A percentile compares a stretch with the other conserved stretches of the same genome.
Conservation (phyloP, 1,284 basidiomycete species). For the Coniferiporia sulphurascens region DNA sequence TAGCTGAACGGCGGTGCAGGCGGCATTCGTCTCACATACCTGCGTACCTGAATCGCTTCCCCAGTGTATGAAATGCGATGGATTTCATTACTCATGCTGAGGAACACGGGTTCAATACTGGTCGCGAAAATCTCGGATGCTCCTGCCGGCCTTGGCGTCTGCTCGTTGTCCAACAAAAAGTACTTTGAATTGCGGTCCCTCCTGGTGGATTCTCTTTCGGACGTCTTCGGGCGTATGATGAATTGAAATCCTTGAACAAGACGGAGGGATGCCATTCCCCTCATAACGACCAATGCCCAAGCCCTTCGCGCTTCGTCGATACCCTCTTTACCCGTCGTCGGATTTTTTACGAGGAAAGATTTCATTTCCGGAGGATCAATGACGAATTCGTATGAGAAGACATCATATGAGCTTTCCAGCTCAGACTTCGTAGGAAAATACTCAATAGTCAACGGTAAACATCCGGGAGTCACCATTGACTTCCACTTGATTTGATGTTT, state of each 20-base stretch:
- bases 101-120: slow-evolving; percentile 75
- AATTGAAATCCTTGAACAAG: slow-evolving; percentile 97
- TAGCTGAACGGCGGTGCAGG: slow-evolving; percentile 67
- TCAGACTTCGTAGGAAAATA: slow-evolving; percentile 77
- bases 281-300: slow-evolving; percentile 84
- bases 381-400: slow-evolving; percentile 78
- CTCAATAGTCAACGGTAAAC: slow-evolving; percentile 91
- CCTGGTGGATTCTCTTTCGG: slow-evolving; percentile 26
- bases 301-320: slow-evolving; percentile 57
- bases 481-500: slow-evolving; percentile 94
- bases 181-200: slow-evolving; percentile 38
- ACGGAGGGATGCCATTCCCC: slow-evolving; percentile 90
- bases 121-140: slow-evolving; percentile 68
- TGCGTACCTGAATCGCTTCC: slow-evolving; percentile 82
- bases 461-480: slow-evolving; percentile 77
- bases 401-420: slow-evolving; percentile 74
- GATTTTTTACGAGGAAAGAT: slow-evolving; percentile 74
- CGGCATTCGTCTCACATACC: slow-evolving; percentile 78
- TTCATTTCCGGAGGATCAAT: slow-evolving; percentile 73
- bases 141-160: slow-evolving; percentile 53
- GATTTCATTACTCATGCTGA: slow-evolving; percentile 94
- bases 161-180: slow-evolving; percentile 52
- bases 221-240: slow-evolving; percentile 48
- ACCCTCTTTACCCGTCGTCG: slow-evolving; percentile 37
- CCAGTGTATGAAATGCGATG: slow-evolving; percentile 87